Percentiles rank a stretch among this genome's conserved stretches.
Conservation (phyloP, 2,329 filamentous ascomycete species). For the Fusarium buxicola region DNA sequence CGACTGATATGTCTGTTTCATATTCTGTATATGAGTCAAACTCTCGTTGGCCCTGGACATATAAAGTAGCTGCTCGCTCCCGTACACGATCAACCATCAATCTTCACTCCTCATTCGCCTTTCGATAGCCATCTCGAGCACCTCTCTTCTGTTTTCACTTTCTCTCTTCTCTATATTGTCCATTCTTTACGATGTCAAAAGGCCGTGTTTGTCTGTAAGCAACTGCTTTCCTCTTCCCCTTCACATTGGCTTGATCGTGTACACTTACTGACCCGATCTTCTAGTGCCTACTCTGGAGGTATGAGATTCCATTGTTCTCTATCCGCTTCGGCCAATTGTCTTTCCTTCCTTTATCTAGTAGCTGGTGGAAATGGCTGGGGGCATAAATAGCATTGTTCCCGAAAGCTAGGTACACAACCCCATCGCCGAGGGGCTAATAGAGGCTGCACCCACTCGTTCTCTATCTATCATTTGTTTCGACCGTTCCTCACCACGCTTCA, state of each 20-base stretch:
- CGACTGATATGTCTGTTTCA: neutral
- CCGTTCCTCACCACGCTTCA: too few relatives aligned
- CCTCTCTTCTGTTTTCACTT: neutral
- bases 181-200: slow-evolving; percentile 23
- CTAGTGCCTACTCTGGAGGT: slow-evolving; percentile 33
- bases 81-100: neutral
- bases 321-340: too few relatives aligned
- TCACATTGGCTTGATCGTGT: neutral
- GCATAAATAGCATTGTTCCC: too few relatives aligned
- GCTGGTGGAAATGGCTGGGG: too few relatives aligned
- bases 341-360: too few relatives aligned
- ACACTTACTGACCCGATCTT: slow-evolving; percentile 4
- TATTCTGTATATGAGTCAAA: slow-evolving; percentile 10
- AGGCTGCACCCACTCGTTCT: too few relatives aligned
- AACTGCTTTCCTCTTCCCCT: neutral
- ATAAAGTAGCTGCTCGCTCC: slow-evolving; percentile 1
- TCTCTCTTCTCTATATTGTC: neutral
- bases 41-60: neutral
- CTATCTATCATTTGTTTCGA: too few relatives aligned
- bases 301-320: neutral
- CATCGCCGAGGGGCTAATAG: too few relatives aligned
- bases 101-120: neutral
- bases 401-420: too few relatives aligned
- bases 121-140: neutral
- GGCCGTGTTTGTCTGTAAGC: slow-evolving; percentile 33